Evolutionary conservation across 2,329 filamentous ascomycete species (phyloP).

Genomic region (Aureobasidium pullulans): DNA sequence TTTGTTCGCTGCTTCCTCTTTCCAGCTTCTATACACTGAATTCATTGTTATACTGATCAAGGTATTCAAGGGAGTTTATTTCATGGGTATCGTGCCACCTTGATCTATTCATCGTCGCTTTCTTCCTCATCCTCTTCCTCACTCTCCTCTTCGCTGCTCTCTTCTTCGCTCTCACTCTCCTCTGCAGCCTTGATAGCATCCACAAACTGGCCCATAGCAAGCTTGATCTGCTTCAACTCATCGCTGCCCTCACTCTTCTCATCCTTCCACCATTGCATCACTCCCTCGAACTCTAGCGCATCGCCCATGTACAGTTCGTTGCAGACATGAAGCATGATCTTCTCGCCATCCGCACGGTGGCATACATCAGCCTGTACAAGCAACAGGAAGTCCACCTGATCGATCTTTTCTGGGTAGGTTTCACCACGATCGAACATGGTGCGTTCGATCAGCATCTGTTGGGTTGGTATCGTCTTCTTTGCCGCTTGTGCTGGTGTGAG

Average conservation of each 20-base stretch:
- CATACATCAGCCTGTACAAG: conserved; percentile 74
- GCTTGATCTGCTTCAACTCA: conserved; percentile 61
- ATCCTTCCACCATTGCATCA: conserved; percentile 83
- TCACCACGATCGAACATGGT: conserved; percentile 51
- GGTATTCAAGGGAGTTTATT: neutral
- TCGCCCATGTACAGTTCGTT: conserved; percentile 83
- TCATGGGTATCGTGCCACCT: conserved; percentile 14
- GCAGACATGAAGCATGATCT: conserved; percentile 66
- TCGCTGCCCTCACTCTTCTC: conserved; percentile 59
- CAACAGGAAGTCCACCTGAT: conserved; percentile 80
- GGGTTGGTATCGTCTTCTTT: conserved; percentile 35
- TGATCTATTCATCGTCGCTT: conserved; percentile 17
- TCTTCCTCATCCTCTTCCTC: conserved; percentile 34
- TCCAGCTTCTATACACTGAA: neutral
- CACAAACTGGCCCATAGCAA: conserved; percentile 69
- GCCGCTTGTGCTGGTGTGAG: conserved; percentile 33
- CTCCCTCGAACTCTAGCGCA: conserved; percentile 80
- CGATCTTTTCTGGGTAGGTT: conserved; percentile 41
- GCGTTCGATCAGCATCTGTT: conserved; percentile 54
- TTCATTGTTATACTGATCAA: neutral
- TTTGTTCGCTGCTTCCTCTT: neutral
- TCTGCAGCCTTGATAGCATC: conserved; percentile 60
- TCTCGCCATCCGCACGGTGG: conserved; percentile 55
- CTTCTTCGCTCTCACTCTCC: conserved; percentile 66
- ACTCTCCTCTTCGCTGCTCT: conserved; percentile 55